phyloP scores from a whole-genome alignment of 1,139 yeast species.

The Nakaseomyces uthaithaninus region DNA sequence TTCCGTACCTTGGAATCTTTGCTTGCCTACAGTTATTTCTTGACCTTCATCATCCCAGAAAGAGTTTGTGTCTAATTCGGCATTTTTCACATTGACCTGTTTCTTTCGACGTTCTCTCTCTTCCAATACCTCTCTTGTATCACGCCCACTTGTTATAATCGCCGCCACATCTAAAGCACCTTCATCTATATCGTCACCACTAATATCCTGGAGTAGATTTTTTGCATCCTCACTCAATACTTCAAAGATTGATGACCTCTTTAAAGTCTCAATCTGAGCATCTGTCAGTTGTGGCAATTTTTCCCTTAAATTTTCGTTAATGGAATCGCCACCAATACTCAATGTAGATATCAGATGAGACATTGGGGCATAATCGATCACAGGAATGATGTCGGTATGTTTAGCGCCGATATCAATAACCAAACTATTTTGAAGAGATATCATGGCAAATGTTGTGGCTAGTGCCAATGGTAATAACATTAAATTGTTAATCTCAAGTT shows the following conservation, averaged over 20 bases:
- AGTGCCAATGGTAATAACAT: slow-evolving; percentile 60
- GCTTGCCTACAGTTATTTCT: slow-evolving; percentile 63
- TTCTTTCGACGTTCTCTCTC: slow-evolving; percentile 44
- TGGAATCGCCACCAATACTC: slow-evolving; percentile 52
- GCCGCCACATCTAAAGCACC: slow-evolving; percentile 85
- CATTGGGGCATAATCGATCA: slow-evolving; percentile 59
- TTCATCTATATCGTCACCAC: slow-evolving; percentile 45
- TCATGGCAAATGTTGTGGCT: slow-evolving; percentile 69
- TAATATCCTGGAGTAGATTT: slow-evolving; percentile 51
- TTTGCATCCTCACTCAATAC: slow-evolving; percentile 59
- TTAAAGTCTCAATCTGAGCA: slow-evolving; percentile 64
- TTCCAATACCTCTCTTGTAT: slow-evolving; percentile 54
- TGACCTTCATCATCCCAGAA: slow-evolving; percentile 55
- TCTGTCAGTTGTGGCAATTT: slow-evolving; percentile 51
- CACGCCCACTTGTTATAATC: slow-evolving; percentile 67
- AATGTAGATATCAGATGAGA: slow-evolving; percentile 47
- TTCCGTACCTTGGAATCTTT: slow-evolving; percentile 74
- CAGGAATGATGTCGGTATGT: slow-evolving; percentile 69
- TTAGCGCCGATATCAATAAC: slow-evolving; percentile 78
- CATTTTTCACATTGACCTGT: slow-evolving; percentile 38
- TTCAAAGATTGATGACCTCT: slow-evolving; percentile 68
- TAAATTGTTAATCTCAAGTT: slow-evolving; percentile 64
- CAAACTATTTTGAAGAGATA: slow-evolving; percentile 50
- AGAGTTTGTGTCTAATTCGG: slow-evolving; percentile 55
- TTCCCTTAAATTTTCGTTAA: slow-evolving; percentile 46